phyloP scores from a whole-genome alignment of 768 basidiomycete genomes.

The Gymnopilus dilepis region DNA sequence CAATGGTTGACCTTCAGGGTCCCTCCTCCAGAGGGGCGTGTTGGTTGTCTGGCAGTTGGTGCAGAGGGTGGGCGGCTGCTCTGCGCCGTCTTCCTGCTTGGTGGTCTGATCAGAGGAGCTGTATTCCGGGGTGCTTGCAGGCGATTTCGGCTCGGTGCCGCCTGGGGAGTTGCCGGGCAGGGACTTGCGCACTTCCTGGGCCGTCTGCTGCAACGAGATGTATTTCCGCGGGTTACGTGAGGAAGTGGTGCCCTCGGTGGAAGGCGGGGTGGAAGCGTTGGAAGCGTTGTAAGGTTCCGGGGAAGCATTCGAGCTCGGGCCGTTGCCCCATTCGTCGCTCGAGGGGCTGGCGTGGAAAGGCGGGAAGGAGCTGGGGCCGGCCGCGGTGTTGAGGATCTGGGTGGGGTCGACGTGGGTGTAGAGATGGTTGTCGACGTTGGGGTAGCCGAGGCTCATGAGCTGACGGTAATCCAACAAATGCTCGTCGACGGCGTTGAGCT shows the following conservation, averaged over 20 bases:
- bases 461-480: conserved; percentile 63
- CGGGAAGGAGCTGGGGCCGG: conserved; percentile 41
- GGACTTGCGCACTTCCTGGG: conserved; percentile 62
- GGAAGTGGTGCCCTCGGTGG: conserved; percentile 53
- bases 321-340: conserved; percentile 82
- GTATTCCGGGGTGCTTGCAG: conserved; percentile 73
- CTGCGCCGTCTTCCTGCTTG: conserved; percentile 60
- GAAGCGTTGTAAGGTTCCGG: conserved; percentile 75
- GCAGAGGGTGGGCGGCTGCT: conserved; percentile 80
- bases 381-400: conserved; percentile 62
- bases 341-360: conserved; percentile 78
- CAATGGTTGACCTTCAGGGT: conserved; percentile 91
- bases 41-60: conserved; percentile 97
- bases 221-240: conserved; percentile 57
- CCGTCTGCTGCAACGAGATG: conserved; percentile 64
- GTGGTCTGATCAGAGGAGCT: conserved; percentile 26
- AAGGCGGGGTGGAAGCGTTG: conserved; percentile 76
- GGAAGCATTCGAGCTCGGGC: conserved; percentile 74
- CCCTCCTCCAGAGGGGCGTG: conserved; percentile 91
- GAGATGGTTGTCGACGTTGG: conserved; percentile 47
- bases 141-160: conserved; percentile 50
- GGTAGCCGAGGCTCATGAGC: conserved; percentile 69
- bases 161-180: conserved; percentile 35
- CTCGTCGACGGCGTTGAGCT: conserved; percentile 58
- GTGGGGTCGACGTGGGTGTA: conserved; percentile 89